phyloP scores from a whole-genome alignment of 257 asterid species.

The Solanum megistacrolobum region DNA sequence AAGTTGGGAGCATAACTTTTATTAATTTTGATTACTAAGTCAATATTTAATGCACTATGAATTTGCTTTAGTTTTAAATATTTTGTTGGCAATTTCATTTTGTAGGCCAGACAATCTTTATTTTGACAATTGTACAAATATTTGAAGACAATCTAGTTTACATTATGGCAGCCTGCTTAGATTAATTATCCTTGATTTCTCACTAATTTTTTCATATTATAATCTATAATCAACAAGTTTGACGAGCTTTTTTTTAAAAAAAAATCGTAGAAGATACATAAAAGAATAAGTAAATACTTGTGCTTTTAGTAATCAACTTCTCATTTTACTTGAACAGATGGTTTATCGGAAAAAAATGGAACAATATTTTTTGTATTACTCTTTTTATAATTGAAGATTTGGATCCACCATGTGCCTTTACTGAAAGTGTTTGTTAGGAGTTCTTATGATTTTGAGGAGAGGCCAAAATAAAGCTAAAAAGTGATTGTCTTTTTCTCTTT shows the following conservation, averaged over 20 bases:
- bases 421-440: background rate
- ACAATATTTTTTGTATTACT: background rate
- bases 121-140: background rate
- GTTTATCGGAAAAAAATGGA: background rate
- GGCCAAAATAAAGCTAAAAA: background rate
- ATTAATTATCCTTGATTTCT: background rate
- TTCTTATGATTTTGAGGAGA: background rate
- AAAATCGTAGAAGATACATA: background rate
- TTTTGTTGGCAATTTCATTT: background rate
- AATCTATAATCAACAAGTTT: background rate
- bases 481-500: background rate
- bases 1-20: slow-evolving; percentile 10
- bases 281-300: background rate
- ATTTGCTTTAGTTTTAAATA: background rate
- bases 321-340: background rate
- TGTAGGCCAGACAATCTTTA: background rate
- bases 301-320: background rate
- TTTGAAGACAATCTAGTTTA: background rate
- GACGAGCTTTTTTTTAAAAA: background rate
- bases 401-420: slow-evolving; percentile 12
- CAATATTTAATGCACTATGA: background rate
- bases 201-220: background rate
- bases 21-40: background rate
- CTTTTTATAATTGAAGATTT: background rate
- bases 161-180: background rate